Base-by-base conservation (phyloP, 1,139 yeast genomes). In the Saccharomycopsis phalli region DNA sequence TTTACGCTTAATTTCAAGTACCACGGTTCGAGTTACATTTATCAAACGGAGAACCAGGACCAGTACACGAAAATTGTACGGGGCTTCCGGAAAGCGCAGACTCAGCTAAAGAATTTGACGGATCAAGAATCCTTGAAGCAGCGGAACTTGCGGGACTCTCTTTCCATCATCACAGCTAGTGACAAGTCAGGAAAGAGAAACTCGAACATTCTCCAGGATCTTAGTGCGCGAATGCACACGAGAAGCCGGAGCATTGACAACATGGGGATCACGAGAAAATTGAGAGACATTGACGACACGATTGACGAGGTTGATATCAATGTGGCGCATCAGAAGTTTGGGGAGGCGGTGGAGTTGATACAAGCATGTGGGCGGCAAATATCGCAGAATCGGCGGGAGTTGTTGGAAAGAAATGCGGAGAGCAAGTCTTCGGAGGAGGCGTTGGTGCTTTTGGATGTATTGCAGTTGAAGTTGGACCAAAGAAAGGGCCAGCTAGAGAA, bases 231-330 rank as follows among this genome's bases (percentile, higher is more conserved):
- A 35, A 74, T 74, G 44, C 81, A 75, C 52, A 67, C 73, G 8
- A 57, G 79, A 42, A 72, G 74, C 41, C 53, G 75, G 36, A 69
- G 76, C 20, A 61, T 66, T 46, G 81, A 73, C 40, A 48, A 53
- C 59, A 66, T 51, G 51, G 57, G 36, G 49, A 54, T 36, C 59
- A 63, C 45, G 44, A 55, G 53, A 47, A 50, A 65, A 19, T 63
- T 76, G 42, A 71, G 74, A 40, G 65, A 68, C 36, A 65, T 77
- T 31, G 84, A 78, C 49, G 82, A 77, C 41, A 62, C 68, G 38
- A 64, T 81, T 23, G 82, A 78, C 47, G 84, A 79, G 46, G 67
- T 79, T 25, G 91, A 81, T 53, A 73, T 77, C 21, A 67, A 68
- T 44, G 68, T 80, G 25, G 79, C 84, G 4, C 81, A 77, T 51